A percentile compares a stretch with the other conserved stretches of the same genome.
Conservation (phyloP, 768 basidiomycete species). For the Mrakia gelida region DNA sequence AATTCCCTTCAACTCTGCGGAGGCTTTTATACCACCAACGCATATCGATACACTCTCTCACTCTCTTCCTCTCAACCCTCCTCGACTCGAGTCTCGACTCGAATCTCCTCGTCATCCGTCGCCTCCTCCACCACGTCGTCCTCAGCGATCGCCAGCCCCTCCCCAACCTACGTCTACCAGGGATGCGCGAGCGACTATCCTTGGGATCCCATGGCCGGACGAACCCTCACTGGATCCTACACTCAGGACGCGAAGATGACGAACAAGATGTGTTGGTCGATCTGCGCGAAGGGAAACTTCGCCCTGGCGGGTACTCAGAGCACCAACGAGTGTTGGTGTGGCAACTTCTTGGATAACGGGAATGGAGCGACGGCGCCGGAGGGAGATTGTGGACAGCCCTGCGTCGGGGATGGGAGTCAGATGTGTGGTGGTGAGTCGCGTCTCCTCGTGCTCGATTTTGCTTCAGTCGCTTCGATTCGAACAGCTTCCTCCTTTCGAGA, state of each 20-base stretch:
- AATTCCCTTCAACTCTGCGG: not conserved
- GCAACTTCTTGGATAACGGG: slow-evolving; percentile 16
- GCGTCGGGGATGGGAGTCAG: not conserved
- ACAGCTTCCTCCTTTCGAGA: not conserved
- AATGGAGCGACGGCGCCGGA: not conserved
- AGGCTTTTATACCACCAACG: not conserved
- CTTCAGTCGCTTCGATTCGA: not conserved
- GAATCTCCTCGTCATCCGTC: not conserved
- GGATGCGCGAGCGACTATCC: slow-evolving; percentile 24
- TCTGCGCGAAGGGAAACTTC: slow-evolving; percentile 3
- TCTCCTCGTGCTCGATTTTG: not conserved
- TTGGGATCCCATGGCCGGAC: slow-evolving; percentile 13
- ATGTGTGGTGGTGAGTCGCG: slow-evolving; percentile 17
- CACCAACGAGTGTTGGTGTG: slow-evolving; percentile 20
- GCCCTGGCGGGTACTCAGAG: not conserved
- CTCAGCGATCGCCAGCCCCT: not conserved
- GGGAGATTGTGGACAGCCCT: not conserved
- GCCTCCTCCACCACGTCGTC: not conserved
- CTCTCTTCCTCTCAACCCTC: not conserved
- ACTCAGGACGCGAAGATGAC: slow-evolving; percentile 15
- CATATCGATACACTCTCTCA: not conserved
- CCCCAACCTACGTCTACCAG: slow-evolving; percentile 3
- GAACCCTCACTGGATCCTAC: slow-evolving; percentile 6
- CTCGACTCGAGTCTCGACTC: not conserved
- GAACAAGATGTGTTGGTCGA: slow-evolving; percentile 21